These are phyloP conservation scores for Arabidopsis thaliana DNA, from an alignment of 345 rosid genomes.

Conservation along the genomic window TAIR10.1 NC_003075.7:2403501-2404000, in stretches of 20 bases:
- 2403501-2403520: slow-evolving; percentile 72
- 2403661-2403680: slow-evolving; percentile 60
- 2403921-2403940: slow-evolving; percentile 70
- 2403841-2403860: not conserved
- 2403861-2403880: slow-evolving; percentile 76
- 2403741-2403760: slow-evolving; percentile 81
- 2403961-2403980: slow-evolving; percentile 40
- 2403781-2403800: not conserved
- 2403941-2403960: slow-evolving; percentile 72
- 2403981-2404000: too few relatives aligned
- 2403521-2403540: not conserved
- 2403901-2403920: slow-evolving; percentile 51
- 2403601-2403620: slow-evolving; percentile 80
- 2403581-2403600: not conserved
- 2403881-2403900: slow-evolving; percentile 66
- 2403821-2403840: not conserved
- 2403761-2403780: slow-evolving; percentile 61
- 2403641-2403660: slow-evolving; percentile 92
- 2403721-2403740: slow-evolving; percentile 65
- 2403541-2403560: not conserved
- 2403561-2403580: slow-evolving; percentile 11
- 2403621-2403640: slow-evolving; percentile 95
- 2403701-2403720: slow-evolving; percentile 81
- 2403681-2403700: slow-evolving; percentile 55
- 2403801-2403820: not conserved